These are phyloP conservation scores for Fusarium newnesense DNA, from an alignment of 2,329 filamentous ascomycete species.

Conservation along the genomic window DNA sequence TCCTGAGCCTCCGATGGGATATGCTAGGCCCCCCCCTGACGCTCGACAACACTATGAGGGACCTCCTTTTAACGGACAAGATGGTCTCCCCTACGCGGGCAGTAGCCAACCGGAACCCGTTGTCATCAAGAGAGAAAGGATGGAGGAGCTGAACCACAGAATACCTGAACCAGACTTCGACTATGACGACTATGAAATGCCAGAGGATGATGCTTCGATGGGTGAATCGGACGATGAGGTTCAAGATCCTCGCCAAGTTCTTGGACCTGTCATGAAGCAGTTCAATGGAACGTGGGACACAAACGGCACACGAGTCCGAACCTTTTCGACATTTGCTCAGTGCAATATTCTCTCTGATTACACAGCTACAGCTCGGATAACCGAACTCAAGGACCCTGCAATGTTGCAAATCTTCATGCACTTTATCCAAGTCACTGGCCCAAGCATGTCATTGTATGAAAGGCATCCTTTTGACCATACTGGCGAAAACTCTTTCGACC, in stretches of 20 bases:
- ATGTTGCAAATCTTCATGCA: conserved; percentile 89
- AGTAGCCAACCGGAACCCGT: conserved; percentile 9
- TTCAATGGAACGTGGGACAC: conserved; percentile 45
- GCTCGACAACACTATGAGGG: conserved; percentile 27
- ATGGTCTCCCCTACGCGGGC: conserved; percentile 9
- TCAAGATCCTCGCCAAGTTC: conserved; percentile 51
- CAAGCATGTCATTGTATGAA: conserved; percentile 88
- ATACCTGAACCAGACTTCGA: conserved; percentile 25
- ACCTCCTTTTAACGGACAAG: conserved; percentile 19
- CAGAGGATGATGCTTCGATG: conserved; percentile 71
- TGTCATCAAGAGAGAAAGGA: conserved; percentile 13
- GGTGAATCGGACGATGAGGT: conserved; percentile 69
- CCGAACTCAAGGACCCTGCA: conserved; percentile 81
- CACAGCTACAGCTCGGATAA: conserved; percentile 70
- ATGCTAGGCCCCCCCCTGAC: conserved; percentile 27
- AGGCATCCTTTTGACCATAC: conserved; percentile 80
- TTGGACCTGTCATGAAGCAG: conserved; percentile 51
- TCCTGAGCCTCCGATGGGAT: conserved; percentile 16
- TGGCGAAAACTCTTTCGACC: conserved; percentile 64
- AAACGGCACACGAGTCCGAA: conserved; percentile 57
- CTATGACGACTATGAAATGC: conserved; percentile 47
- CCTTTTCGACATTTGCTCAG: conserved; percentile 60
- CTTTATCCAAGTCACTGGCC: conserved; percentile 89
- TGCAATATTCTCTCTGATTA: conserved; percentile 71
- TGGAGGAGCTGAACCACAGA: conserved; percentile 10